Evolutionary conservation across 1,284 basidiomycete species (phyloP), one percentile per base, ranked within the genome.

Genomic region (Somion occarium): DNA sequence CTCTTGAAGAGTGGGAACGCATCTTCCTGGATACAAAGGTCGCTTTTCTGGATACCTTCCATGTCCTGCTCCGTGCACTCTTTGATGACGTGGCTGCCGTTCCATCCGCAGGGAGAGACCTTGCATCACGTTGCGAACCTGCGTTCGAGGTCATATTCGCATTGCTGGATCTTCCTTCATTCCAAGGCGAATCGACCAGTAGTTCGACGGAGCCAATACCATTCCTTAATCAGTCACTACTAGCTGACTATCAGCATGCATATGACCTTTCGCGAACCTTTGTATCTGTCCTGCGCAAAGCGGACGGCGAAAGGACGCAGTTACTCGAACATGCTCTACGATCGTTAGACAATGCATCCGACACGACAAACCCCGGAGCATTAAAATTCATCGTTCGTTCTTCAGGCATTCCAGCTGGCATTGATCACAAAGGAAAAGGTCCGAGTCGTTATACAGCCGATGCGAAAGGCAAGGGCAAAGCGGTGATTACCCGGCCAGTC

Each of bases 1-100:
- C 70, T 12, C 64, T 74, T 15, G 81, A 83, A 57, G 76, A 85
- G 44, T 88, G 85, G 85, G 80, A 85, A 56, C 71, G 69, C 19
- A 73, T 85, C 43, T 85, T 81, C 75, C 69, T 88, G 3, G 78
- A 83, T 51, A 83, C 83, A 5, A 89, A 89, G 67, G 79, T 84
- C 4, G 76, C 79, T n/a, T 66, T 89, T 18, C 64, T 90, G 22
- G 86, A 89, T 56, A 64, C 73, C 12, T 85, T 87, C 63, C 85
- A 88, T 57, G 61, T 80, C 46, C 61, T 86, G 39, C 56, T 87
- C 38, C 68, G 69, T 24, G 66, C 71, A 2, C 68, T 84, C 43
- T 61, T 87, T 15, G 69, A 70, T 12, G 76, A 78, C 51, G 59
- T 86, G 34, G 66, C 76, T 11, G 50, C 57, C 2, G 49, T 58